These are phyloP conservation scores for Geotrichum bryndzae DNA, from an alignment of 1,139 yeast species.

Conservation along the genomic window DNA sequence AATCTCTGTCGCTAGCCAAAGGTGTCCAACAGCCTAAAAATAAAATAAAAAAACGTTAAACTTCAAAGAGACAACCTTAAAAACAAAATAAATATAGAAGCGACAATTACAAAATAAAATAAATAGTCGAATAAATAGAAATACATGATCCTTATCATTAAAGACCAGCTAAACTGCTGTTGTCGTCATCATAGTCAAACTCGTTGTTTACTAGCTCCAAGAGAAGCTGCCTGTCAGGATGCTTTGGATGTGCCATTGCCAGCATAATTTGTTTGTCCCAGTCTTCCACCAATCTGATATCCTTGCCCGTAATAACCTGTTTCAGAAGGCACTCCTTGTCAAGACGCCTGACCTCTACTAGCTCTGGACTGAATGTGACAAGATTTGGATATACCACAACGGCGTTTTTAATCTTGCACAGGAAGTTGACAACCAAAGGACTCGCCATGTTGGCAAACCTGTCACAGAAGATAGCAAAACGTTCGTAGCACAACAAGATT, in stretches of 20 bases:
- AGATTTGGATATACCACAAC: conserved; percentile 55
- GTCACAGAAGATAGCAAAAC: conserved; percentile 66
- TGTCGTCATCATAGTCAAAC: conserved; percentile 32
- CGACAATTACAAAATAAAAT: background rate
- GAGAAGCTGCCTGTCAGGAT: conserved; percentile 56
- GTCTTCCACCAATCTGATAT: conserved; percentile 40
- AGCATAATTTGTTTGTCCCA: conserved; percentile 44
- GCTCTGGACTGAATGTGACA: conserved; percentile 59
- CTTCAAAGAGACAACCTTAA: background rate
- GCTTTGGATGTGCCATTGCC: conserved; percentile 65
- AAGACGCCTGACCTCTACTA: conserved; percentile 62
- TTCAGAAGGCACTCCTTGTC: conserved; percentile 44
- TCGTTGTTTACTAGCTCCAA: conserved; percentile 35
- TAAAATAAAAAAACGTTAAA: too few relatives aligned
- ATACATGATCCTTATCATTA: conserved; percentile 9
- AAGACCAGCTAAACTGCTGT: conserved; percentile 27
- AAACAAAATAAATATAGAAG: background rate
- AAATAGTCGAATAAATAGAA: background rate
- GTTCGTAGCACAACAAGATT: conserved; percentile 62
- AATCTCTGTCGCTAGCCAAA: too few relatives aligned
- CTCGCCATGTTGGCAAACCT: conserved; percentile 59
- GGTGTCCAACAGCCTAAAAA: too few relatives aligned
- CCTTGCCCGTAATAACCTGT: conserved; percentile 70
- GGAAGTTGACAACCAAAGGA: conserved; percentile 52
- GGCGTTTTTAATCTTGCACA: conserved; percentile 54